A percentile compares a stretch with the other conserved stretches of the same genome.
These are phyloP conservation scores for Sclerotinia spermophila DNA, from an alignment of 2,329 filamentous ascomycete genomes.

Conservation along the genomic window DNA sequence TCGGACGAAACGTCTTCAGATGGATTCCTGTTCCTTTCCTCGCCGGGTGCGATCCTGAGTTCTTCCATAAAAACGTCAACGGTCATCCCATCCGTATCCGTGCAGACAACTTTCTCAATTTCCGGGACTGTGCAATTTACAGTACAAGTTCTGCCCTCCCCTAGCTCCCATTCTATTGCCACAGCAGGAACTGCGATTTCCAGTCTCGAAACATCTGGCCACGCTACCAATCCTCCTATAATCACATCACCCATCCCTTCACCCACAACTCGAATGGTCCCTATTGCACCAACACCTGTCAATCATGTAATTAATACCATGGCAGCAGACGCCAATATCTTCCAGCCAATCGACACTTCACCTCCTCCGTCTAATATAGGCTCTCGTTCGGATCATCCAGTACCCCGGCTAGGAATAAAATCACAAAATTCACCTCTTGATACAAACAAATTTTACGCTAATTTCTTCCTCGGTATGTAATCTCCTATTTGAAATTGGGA, in stretches of 20 bases:
- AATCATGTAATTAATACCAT: constrained; percentile 21
- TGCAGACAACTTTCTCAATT: constrained; percentile 1
- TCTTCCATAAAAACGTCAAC: neutral
- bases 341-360: constrained; percentile 53
- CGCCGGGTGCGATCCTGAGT: constrained; percentile 1
- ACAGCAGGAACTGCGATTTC: constrained; percentile 4
- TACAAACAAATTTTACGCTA: constrained; percentile 80
- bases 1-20: neutral
- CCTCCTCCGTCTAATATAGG: constrained; percentile 49
- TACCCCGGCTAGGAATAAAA: constrained; percentile 49
- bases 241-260: constrained; percentile 5
- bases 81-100: constrained; percentile 6
- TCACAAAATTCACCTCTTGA: constrained; percentile 48
- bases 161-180: neutral
- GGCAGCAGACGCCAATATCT: constrained; percentile 45
- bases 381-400: constrained; percentile 54
- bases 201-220: constrained; percentile 4
- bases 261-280: constrained; percentile 15
- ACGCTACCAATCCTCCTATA: neutral
- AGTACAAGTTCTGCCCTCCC: constrained; percentile 7
- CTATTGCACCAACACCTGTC: constrained; percentile 6
- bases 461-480: constrained; percentile 62
- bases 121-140: neutral
- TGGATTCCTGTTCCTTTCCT: constrained; percentile 1
- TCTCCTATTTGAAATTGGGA: neutral